These are phyloP conservation scores for Arxiozyma telluris DNA, from an alignment of 1,139 yeast genomes.

Conservation along the genomic window DNA sequence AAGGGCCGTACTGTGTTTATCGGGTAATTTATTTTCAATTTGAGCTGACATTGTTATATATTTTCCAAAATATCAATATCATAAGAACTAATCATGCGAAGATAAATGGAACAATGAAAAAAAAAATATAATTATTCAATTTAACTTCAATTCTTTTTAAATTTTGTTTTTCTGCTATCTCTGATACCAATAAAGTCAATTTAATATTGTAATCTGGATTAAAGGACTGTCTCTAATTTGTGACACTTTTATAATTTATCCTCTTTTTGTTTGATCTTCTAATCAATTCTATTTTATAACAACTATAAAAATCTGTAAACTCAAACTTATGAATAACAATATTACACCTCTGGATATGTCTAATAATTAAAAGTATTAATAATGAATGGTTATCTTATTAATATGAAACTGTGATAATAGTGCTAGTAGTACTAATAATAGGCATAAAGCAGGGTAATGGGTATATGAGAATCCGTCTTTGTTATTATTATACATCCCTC, in stretches of 20 bases:
- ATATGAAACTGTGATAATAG: too few relatives aligned
- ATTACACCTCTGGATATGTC: neutral
- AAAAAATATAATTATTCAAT: too few relatives aligned
- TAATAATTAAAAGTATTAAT: too few relatives aligned
- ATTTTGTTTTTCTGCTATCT: too few relatives aligned
- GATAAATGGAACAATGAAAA: too few relatives aligned
- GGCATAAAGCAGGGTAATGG: neutral
- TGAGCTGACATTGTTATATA: neutral
- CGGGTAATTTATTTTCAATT: neutral
- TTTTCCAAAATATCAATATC: too few relatives aligned
- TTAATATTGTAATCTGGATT: too few relatives aligned
- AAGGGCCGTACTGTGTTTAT: conserved; percentile 2
- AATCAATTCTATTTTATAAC: neutral
- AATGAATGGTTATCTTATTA: neutral
- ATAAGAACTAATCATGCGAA: neutral
- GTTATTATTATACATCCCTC: neutral
- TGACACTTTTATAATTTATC: neutral
- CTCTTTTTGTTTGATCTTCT: too few relatives aligned
- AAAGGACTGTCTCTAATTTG: neutral
- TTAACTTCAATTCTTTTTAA: too few relatives aligned
- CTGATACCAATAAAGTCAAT: too few relatives aligned
- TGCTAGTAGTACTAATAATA: too few relatives aligned
- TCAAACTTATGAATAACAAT: too few relatives aligned
- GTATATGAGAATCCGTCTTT: neutral
- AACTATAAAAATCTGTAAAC: neutral